A percentile compares a stretch with the other conserved stretches of the same genome.
Evolutionary conservation across 106 monocot species (phyloP).

Genomic region (Alisma plantagoaquatica): DNA sequence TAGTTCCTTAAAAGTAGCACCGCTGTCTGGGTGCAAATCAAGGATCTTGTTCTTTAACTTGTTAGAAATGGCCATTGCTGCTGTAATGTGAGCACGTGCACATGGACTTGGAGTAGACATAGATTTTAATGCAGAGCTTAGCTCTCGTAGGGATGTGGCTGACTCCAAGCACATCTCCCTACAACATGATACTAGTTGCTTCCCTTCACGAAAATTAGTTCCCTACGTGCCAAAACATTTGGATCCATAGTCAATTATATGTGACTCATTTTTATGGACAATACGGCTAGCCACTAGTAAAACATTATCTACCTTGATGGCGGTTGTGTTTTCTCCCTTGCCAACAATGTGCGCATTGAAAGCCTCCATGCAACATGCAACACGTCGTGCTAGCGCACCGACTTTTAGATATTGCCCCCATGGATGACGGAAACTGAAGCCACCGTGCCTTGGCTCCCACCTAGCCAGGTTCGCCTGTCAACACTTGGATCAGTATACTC

Average conservation of each 20-base stretch:
- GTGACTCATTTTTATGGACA: no score
- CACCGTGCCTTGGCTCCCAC: constrained; percentile 64
- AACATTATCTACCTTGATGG: no score
- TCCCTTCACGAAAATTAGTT: no score
- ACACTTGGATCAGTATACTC: neutral
- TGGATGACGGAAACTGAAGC: constrained; percentile 41
- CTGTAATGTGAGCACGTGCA: no score
- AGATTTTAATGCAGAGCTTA: constrained; percentile 25
- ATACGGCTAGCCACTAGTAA: no score
- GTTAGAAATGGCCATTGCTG: constrained; percentile 7
- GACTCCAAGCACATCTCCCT: constrained; percentile 40
- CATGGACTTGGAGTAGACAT: constrained; percentile 29
- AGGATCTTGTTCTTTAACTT: no score
- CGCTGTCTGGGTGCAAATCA: no score
- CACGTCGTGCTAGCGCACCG: constrained; percentile 33
- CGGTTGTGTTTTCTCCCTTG: constrained; percentile 6
- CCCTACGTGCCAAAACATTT: no score
- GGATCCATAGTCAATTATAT: no score
- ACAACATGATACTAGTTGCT: no score
- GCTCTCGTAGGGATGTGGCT: constrained; percentile 25
- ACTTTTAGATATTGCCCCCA: constrained; percentile 60
- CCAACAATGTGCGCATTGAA: constrained; percentile 18
- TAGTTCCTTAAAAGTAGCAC: constrained; percentile 11
- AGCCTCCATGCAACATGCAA: constrained; percentile 41
- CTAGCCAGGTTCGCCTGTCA: constrained; percentile 50